These are phyloP conservation scores for Boletus mariae DNA, from an alignment of 1,284 basidiomycete species.

Conservation along the genomic window DNA sequence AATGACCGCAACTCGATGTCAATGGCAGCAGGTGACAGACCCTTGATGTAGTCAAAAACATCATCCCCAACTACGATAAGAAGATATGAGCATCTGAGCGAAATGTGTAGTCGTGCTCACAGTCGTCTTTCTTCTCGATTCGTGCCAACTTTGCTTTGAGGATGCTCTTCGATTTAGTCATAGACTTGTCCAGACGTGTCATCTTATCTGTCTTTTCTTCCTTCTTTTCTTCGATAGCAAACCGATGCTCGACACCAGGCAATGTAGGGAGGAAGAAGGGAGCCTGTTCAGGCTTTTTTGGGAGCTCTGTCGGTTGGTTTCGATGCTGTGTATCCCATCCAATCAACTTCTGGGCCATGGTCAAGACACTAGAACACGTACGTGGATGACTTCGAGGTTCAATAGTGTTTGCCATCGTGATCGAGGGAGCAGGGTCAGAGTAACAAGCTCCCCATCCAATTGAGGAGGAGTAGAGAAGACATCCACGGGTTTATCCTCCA, in stretches of 20 bases:
- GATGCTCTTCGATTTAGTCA: constrained; percentile 61
- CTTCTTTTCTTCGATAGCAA: constrained; percentile 55
- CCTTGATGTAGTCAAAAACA: constrained; percentile 86
- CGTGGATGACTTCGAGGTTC: constrained; percentile 93
- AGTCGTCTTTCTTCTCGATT: constrained; percentile 59
- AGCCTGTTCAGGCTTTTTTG: constrained; percentile 91
- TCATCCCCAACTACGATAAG: constrained; percentile 51
- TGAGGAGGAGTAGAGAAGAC: constrained; percentile 84
- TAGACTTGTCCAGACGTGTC: constrained; percentile 55
- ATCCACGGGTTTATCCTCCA: constrained; percentile 59
- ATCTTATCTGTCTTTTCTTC: constrained; percentile 41
- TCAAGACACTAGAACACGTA: constrained; percentile 32
- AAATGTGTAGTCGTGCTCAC: constrained; percentile 44
- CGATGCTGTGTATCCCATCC: constrained; percentile 60
- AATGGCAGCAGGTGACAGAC: constrained; percentile 84
- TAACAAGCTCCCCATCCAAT: constrained; percentile 82
- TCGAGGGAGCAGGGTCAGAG: constrained; percentile 88
- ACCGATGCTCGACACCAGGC: constrained; percentile 78
- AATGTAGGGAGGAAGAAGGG: constrained; percentile 97
- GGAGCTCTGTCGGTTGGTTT: constrained; percentile 94
- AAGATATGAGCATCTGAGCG: neutral
- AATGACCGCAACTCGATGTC: constrained; percentile 89
- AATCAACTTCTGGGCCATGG: neutral
- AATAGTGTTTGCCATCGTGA: constrained; percentile 95
- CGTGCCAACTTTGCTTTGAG: constrained; percentile 66